Evolutionary conservation across 495 filamentous ascomycete genomes (phyloP).

Genomic region (Opeltia flavorubescens): DNA sequence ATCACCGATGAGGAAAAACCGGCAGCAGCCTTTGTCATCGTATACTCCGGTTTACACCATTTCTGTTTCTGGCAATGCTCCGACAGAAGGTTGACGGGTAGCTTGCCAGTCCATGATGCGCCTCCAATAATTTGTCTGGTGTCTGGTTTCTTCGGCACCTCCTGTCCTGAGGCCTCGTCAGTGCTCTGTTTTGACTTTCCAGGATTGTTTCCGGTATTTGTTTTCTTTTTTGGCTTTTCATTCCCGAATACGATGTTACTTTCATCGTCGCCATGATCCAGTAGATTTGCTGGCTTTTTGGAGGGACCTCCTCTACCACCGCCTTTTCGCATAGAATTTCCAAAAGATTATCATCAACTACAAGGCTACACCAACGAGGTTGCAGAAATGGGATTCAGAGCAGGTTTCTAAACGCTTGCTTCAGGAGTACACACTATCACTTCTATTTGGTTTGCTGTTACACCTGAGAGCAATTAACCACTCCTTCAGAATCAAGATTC

Average conservation of each 20-base stretch:
- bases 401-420: no score
- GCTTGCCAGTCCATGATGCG: slow-evolving; percentile 92
- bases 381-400: no score
- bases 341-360: no score
- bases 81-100: slow-evolving; percentile 81
- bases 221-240: slow-evolving; percentile 38
- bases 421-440: no score
- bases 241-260: slow-evolving; percentile 58
- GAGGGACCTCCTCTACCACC: slow-evolving; percentile 11
- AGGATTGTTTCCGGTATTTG: no score
- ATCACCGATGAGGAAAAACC: slow-evolving; percentile 70
- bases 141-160: slow-evolving; percentile 60
- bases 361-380: no score
- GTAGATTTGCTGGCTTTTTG: slow-evolving; percentile 5
- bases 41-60: slow-evolving; percentile 90
- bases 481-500: no score
- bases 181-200: no score
- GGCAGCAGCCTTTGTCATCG: slow-evolving; percentile 44
- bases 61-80: slow-evolving; percentile 93
- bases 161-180: no score
- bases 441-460: no score
- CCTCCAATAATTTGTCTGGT: slow-evolving; percentile 85
- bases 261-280: slow-evolving; percentile 26
- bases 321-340: slow-evolving; percentile 15
- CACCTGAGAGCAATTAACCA: no score